phyloP scores from a whole-genome alignment of 2,329 filamentous ascomycete species.

The Colletotrichum lupini region DNA sequence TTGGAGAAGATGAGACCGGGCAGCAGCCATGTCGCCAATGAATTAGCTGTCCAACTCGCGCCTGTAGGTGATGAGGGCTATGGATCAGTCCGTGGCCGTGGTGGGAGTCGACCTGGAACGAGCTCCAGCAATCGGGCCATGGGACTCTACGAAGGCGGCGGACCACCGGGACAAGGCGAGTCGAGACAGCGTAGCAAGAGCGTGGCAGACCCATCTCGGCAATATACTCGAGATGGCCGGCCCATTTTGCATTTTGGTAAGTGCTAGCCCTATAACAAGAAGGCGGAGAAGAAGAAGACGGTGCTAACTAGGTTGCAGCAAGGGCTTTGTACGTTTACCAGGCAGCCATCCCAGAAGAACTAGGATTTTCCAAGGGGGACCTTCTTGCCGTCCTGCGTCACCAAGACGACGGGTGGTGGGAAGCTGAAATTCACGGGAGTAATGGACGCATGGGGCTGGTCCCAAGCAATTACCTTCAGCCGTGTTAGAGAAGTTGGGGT shows the following conservation, averaged over 20 bases:
- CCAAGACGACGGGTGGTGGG: slow-evolving; percentile 99
- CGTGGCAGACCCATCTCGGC: slow-evolving; percentile 82
- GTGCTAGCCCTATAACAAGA: slow-evolving; percentile 49
- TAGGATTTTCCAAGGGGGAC: slow-evolving; percentile 93
- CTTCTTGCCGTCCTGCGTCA: slow-evolving; percentile 87
- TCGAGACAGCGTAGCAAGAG: slow-evolving; percentile 80
- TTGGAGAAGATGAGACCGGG: slow-evolving; percentile 60
- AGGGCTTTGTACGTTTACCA: slow-evolving; percentile 94
- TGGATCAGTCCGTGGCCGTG: slow-evolving; percentile 65
- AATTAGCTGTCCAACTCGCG: slow-evolving; percentile 77
- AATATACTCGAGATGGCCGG: slow-evolving; percentile 86
- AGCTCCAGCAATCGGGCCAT: slow-evolving; percentile 59
- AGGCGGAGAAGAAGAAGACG: not conserved
- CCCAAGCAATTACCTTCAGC: slow-evolving; percentile 75
- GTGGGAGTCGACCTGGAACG: slow-evolving; percentile 61
- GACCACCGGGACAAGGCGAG: slow-evolving; percentile 49
- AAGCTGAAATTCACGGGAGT: slow-evolving; percentile 87
- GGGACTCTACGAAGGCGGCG: slow-evolving; percentile 66
- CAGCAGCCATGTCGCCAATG: slow-evolving; percentile 62
- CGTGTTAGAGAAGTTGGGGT: slow-evolving; percentile 48
- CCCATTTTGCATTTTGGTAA: slow-evolving; percentile 94
- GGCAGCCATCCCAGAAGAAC: slow-evolving; percentile 93
- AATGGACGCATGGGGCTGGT: slow-evolving; percentile 70
- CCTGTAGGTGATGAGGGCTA: slow-evolving; percentile 67
- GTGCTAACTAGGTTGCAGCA: slow-evolving; percentile 63